Base-by-base conservation (phyloP, 176 grass and related monocot species). In the Urochloa ruziziensis region DNA sequence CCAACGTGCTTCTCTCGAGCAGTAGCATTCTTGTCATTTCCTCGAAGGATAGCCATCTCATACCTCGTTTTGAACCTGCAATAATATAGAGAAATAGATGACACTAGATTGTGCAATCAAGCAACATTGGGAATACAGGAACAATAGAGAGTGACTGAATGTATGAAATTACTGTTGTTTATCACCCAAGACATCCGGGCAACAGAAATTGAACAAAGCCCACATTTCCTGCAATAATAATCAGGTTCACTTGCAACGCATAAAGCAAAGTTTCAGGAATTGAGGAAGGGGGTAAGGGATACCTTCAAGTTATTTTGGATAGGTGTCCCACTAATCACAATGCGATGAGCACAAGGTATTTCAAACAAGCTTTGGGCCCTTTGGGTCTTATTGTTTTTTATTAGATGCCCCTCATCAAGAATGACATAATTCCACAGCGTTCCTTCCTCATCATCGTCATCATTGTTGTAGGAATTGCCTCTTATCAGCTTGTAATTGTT, bases 221-320 rank as follows among this genome's bases (percentile, higher is more conserved):
- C 95, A 98, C 61, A 98, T 82, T 91, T 95, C 95, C 95, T 98
- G 85, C 16, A 70, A 74, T 54, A 85, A 82, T 33, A 59, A 28
- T 77, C 78, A 83, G 66, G 6, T 60, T 57, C 65, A 70, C 35
- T 82, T 64, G 59, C 34, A 76, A 19, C 34, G 51, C 29, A 70
- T 80, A 43, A 34, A 48, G 3, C 12, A 69, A 44, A 79, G 79
- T 35, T 74, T 53, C 46, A 54, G 34, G 51, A 70, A 70, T 70
- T 61, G 15, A 56, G 65, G 75, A 37, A 39, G 36, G 17, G 25
- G 66, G 15, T 35, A 53, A 74, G 19, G 48, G 63, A 58, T 83
- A 95, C 95, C 92, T 93, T 90, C 68, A 98, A 64, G 79, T 98
- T 95, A 75, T 95, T 98, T 49, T 95, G 92, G 79, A 98, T 98